Conservation (phyloP, 208 protist genomes). For the Lotmaria passim region DNA sequence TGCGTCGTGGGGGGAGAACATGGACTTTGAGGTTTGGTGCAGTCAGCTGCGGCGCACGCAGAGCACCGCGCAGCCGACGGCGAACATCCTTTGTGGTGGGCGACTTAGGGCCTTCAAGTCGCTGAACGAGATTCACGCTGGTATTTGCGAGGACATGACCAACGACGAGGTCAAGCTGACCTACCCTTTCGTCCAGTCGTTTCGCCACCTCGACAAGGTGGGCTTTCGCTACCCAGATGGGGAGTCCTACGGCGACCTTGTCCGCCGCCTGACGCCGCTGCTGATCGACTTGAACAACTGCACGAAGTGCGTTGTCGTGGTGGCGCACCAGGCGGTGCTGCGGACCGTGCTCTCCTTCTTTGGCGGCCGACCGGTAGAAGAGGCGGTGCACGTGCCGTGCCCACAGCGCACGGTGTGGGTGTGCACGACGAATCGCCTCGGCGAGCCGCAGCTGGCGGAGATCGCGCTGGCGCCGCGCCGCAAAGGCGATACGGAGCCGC, state of each 20-base stretch:
- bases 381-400: constrained; percentile 73
- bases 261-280: constrained; percentile 64
- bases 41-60: constrained; percentile 73
- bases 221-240: constrained; percentile 87
- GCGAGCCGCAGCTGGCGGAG: constrained; percentile 60
- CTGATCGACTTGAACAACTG: constrained; percentile 68
- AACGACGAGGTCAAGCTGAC: constrained; percentile 74
- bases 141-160: constrained; percentile 89
- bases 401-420: constrained; percentile 81
- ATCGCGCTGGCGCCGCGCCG: constrained; percentile 51
- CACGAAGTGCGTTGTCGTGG: constrained; percentile 65
- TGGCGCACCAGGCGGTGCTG: constrained; percentile 84
- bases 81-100: constrained; percentile 46
- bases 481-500: not conserved
- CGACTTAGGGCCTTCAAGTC: constrained; percentile 57
- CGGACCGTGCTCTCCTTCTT: constrained; percentile 83
- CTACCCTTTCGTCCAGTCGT: constrained; percentile 72
- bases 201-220: constrained; percentile 76
- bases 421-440: constrained; percentile 72
- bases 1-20: constrained; percentile 43
- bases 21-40: constrained; percentile 83
- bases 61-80: constrained; percentile 66
- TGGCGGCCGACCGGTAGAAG: constrained; percentile 62
- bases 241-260: constrained; percentile 86
- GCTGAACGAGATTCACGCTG: constrained; percentile 88